Conservation (phyloP, 2,329 filamentous ascomycete species). For the Macrophomina phaseolina region DNA sequence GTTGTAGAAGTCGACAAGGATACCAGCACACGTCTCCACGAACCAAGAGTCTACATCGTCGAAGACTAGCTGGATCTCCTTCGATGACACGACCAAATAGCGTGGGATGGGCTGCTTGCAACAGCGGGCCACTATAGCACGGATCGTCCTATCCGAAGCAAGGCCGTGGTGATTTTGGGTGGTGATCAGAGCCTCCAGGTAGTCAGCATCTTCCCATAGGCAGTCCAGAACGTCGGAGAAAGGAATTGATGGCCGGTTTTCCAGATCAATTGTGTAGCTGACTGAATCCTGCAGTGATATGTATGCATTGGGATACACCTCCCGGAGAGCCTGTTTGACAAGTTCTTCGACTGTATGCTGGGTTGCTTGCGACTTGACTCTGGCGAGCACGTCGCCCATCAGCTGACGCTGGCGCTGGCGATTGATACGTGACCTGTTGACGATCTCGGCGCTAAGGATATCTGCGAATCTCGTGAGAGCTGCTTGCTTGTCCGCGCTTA, state of each 20-base stretch:
- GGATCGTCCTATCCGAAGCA: conserved; percentile 40
- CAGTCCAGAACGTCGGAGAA: conserved; percentile 44
- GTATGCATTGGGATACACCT: conserved; percentile 43
- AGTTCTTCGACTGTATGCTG: conserved; percentile 35
- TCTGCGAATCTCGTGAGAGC: conserved; percentile 46
- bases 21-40: conserved; percentile 47
- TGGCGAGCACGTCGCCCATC: conserved; percentile 45
- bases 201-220: conserved; percentile 52
- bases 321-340: conserved; percentile 39
- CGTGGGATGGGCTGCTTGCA: conserved; percentile 41
- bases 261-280: conserved; percentile 35
- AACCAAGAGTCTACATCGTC: conserved; percentile 57
- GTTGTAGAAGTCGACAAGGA: conserved; percentile 49
- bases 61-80: conserved; percentile 51
- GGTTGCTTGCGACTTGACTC: conserved; percentile 25
- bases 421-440: conserved; percentile 44
- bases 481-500: conserved; percentile 41
- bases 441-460: conserved; percentile 50
- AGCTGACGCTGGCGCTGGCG: conserved; percentile 49
- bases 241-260: conserved; percentile 36
- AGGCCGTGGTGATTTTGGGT: conserved; percentile 43
- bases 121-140: conserved; percentile 47
- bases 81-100: conserved; percentile 48
- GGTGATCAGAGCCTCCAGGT: conserved; percentile 48
- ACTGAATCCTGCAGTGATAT: conserved; percentile 38